Conservation (phyloP, 2,329 filamentous ascomycete genomes). For the Cyphellophora europaea region DNA sequence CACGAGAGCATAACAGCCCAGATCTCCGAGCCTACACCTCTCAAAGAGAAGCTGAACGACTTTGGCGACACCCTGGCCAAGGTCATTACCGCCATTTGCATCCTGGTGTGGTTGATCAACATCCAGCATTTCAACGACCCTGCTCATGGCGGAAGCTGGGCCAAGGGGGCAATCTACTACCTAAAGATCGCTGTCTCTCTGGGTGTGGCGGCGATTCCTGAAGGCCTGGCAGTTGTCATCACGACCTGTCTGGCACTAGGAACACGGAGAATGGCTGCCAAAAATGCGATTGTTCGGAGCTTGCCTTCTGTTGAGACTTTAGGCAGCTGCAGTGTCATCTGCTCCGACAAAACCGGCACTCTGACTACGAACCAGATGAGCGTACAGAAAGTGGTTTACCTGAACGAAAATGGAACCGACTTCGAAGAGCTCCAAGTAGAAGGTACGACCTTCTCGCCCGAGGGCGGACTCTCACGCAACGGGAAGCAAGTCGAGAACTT, state of each 20-base stretch:
- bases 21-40: constrained; percentile 90
- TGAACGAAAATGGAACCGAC: constrained; percentile 62
- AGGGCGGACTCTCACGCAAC: constrained; percentile 60
- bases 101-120: constrained; percentile 97
- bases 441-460: constrained; percentile 84
- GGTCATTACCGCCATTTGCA: constrained; percentile 94
- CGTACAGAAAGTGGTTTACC: constrained; percentile 81
- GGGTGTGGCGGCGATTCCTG: constrained; percentile 58
- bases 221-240: constrained; percentile 88
- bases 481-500: constrained; percentile 62
- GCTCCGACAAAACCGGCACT: constrained; percentile 98
- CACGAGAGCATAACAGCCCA: constrained; percentile 97
- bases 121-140: constrained; percentile 94
- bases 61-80: constrained; percentile 95
- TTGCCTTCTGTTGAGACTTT: constrained; percentile 94
- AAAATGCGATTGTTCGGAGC: constrained; percentile 94
- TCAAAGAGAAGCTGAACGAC: constrained; percentile 98
- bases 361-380: constrained; percentile 99
- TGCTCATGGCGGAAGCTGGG: constrained; percentile 84
- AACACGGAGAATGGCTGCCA: constrained; percentile 96
- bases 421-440: constrained; percentile 83
- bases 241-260: constrained; percentile 96
- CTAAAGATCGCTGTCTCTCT: constrained; percentile 98
- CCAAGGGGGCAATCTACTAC: constrained; percentile 98
- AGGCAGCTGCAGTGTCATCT: constrained; percentile 98